Evolutionary conservation across 2,329 filamentous ascomycete species (phyloP).

Genomic region (Botrytis elliptica): DNA sequence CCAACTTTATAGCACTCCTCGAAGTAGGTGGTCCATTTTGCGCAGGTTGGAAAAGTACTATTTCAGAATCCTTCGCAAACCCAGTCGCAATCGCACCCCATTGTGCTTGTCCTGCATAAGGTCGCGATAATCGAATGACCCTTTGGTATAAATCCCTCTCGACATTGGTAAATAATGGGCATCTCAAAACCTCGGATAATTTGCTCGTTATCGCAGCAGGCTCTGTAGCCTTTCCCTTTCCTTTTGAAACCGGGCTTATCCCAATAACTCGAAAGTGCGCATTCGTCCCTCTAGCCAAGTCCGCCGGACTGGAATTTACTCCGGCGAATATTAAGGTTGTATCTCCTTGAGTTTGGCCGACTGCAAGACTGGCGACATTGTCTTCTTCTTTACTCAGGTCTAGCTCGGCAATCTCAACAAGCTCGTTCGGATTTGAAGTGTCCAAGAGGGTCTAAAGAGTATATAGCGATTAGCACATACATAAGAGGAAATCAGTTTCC

Average conservation of each 20-base stretch:
- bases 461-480: not conserved
- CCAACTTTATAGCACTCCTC: slow-evolving; percentile 51
- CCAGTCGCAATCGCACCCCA: slow-evolving; percentile 79
- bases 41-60: slow-evolving; percentile 73
- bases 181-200: slow-evolving; percentile 53
- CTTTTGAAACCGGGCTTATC: slow-evolving; percentile 45
- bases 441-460: slow-evolving; percentile 37
- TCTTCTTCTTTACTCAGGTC: slow-evolving; percentile 83
- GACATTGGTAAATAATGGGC: slow-evolving; percentile 51
- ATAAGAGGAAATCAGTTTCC: not conserved
- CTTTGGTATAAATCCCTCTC: slow-evolving; percentile 59
- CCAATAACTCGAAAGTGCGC: slow-evolving; percentile 78
- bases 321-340: slow-evolving; percentile 66
- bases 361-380: slow-evolving; percentile 78
- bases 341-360: slow-evolving; percentile 59
- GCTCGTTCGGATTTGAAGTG: slow-evolving; percentile 38
- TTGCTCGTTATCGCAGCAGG: slow-evolving; percentile 39
- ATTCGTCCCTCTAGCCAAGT: slow-evolving; percentile 74
- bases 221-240: slow-evolving; percentile 38
- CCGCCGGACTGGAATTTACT: slow-evolving; percentile 75
- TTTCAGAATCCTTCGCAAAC: slow-evolving; percentile 70
- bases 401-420: slow-evolving; percentile 67
- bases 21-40: slow-evolving; percentile 50
- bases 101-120: slow-evolving; percentile 53
- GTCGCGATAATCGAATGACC: slow-evolving; percentile 54